These are phyloP conservation scores for Trametopsis cervina DNA, from an alignment of 768 basidiomycete genomes.

Conservation along the genomic window DNA sequence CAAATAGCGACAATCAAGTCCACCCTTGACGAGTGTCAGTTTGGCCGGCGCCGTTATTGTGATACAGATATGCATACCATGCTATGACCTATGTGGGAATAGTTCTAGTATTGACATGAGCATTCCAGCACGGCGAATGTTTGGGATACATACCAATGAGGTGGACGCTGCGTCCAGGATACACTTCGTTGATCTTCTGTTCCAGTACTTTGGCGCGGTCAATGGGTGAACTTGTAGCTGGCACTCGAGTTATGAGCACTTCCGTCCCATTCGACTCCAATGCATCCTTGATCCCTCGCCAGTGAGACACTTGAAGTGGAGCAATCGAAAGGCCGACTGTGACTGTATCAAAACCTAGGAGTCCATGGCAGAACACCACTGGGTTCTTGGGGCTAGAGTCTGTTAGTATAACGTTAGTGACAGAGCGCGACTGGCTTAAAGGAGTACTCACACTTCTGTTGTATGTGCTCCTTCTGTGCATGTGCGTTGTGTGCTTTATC, in stretches of 20 bases:
- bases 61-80: conserved; percentile 61
- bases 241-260: conserved; percentile 89
- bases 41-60: no score
- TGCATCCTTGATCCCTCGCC: conserved; percentile 94
- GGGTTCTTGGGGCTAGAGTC: conserved; percentile 79
- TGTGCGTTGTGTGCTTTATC: conserved; percentile 16
- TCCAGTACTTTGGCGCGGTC: conserved; percentile 91
- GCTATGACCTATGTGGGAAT: conserved; percentile 49
- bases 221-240: conserved; percentile 82
- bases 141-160: conserved; percentile 54
- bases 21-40: conserved; percentile 73
- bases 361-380: conserved; percentile 91
- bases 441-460: conserved; percentile 17
- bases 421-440: conserved; percentile 1
- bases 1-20: conserved; percentile 86
- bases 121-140: conserved; percentile 16
- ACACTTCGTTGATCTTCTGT: conserved; percentile 68
- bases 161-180: conserved; percentile 81
- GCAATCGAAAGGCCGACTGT: conserved; percentile 72
- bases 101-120: conserved; percentile 20
- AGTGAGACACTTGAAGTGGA: conserved; percentile 84
- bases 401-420: conserved; percentile 22
- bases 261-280: conserved; percentile 84
- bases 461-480: conserved; percentile 17
- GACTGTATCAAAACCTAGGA: conserved; percentile 84